Base-by-base conservation (phyloP, 176 grass and related monocot genomes). In the Chloris gayana region DNA sequence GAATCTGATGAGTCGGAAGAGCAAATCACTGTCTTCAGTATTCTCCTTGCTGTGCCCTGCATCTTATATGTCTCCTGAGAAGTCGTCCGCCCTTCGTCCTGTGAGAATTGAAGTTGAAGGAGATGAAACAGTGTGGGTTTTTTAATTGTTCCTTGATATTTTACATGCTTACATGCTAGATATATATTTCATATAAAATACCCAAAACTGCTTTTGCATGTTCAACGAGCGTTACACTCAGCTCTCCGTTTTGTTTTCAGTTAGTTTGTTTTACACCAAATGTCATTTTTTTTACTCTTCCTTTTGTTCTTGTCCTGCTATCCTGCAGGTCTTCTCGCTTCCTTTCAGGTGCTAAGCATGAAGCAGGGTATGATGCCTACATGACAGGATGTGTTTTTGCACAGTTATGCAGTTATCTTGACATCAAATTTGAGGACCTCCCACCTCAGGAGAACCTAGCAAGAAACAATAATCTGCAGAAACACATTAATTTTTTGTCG, bases 321-420 rank as follows among this genome's bases (percentile, higher is more conserved):
- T 60, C 42, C 38, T 85, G 69, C 88, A 98, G 95, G 71, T 93
- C 88, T 66, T 97, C 89, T 88, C 84, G 67, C 79, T 98, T 98
- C 76, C 85, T 89, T 70, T 95, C 95, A 33, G 95, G 92, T 77
- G 87, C 90, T 35, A 94, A 95, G 73, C 95, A 98, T 15, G 92
- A 98, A 86, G 95, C 95, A 81, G 92, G 95, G 27, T 98, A 91
- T 60, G 95, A 98, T 87, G 92, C 95, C 46, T 98, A 93, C 85
- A 98, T 98, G 95, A 94, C 95, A 35, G 95, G 95, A 74, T 95
- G 95, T 84, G 79, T 98, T 60, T 98, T 98, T 53, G 88, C 78
- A 0, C 92, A 95, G 83, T 75, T 88, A 37, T 98, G 92, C 64
- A 17, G 72, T 76, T 87, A 91, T 65, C 78, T 95, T 54, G 86